A percentile compares a stretch with the other conserved stretches of the same genome.
These are phyloP conservation scores for Aspergillus latus DNA, from an alignment of 2,329 filamentous ascomycete species.

Conservation along the genomic window DNA sequence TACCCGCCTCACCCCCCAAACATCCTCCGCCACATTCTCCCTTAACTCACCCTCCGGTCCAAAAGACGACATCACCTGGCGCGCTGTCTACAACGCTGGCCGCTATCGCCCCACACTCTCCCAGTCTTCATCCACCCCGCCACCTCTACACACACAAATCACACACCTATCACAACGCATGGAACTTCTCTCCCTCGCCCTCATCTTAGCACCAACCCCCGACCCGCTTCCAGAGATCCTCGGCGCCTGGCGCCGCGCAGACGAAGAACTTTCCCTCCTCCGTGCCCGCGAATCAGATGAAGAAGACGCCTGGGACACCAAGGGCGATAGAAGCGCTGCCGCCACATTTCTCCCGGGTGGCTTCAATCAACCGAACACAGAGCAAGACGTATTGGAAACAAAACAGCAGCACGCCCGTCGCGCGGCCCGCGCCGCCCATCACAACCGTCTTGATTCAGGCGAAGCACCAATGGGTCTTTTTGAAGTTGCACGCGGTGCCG, in stretches of 20 bases:
- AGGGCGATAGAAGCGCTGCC: conserved; percentile 45
- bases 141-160: conserved; percentile 46
- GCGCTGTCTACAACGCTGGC: conserved; percentile 62
- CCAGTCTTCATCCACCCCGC: conserved; percentile 26
- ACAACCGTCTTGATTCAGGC: conserved; percentile 32
- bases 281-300: conserved; percentile 56
- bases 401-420: conserved; percentile 40
- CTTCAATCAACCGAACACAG: conserved; percentile 45
- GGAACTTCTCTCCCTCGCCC: conserved; percentile 62
- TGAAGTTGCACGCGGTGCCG: conserved; percentile 53
- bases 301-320: conserved; percentile 59
- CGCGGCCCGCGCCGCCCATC: conserved; percentile 28
- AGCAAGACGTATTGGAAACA: conserved; percentile 48
- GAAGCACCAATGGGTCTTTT: conserved; percentile 55
- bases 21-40: conserved; percentile 33
- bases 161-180: conserved; percentile 62
- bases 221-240: conserved; percentile 61
- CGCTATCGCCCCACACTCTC: conserved; percentile 47
- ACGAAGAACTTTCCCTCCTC: conserved; percentile 58
- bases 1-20: conserved; percentile 52
- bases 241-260: conserved; percentile 62
- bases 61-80: conserved; percentile 62
- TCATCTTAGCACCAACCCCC: conserved; percentile 58
- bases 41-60: conserved; percentile 27
- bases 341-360: conserved; percentile 42